Percentiles rank a stretch among this genome's conserved stretches.
Conservation (phyloP, 2,329 filamentous ascomycete genomes). For the Cladosporium sphaerospermum region DNA sequence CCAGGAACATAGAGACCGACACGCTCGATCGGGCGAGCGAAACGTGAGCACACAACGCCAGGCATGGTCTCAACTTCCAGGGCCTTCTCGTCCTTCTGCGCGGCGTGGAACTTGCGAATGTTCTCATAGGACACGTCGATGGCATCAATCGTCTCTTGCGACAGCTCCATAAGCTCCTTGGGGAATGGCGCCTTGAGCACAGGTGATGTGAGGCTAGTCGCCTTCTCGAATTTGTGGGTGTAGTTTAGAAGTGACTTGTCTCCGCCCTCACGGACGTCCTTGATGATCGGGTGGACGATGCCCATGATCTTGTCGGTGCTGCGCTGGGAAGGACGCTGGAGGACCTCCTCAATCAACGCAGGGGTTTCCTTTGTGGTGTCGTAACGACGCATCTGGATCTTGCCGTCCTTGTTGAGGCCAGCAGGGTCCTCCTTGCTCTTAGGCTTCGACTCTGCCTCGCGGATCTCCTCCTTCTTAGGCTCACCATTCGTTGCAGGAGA, state of each 20-base stretch:
- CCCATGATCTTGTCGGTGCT: constrained; percentile 90
- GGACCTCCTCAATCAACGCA: constrained; percentile 62
- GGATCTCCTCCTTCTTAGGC: constrained; percentile 35
- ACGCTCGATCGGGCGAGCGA: constrained; percentile 83
- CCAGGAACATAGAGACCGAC: constrained; percentile 97
- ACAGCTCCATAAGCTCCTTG: constrained; percentile 73
- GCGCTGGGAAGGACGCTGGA: constrained; percentile 87
- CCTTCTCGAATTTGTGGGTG: constrained; percentile 97
- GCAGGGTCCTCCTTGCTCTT: constrained; percentile 48
- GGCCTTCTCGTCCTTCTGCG: constrained; percentile 77
- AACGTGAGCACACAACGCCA: constrained; percentile 88
- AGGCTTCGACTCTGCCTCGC: constrained; percentile 48
- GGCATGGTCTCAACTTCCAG: constrained; percentile 95
- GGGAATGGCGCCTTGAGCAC: constrained; percentile 89
- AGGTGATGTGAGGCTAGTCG: constrained; percentile 80
- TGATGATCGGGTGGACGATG: constrained; percentile 86
- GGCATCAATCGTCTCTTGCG: constrained; percentile 78
- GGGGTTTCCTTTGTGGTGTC: constrained; percentile 59
- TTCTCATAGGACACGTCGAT: constrained; percentile 93
- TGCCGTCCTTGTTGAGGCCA: constrained; percentile 42
- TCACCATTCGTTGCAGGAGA: constrained; percentile 19
- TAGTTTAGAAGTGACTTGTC: constrained; percentile 86
- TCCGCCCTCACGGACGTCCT: constrained; percentile 74
- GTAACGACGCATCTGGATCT: constrained; percentile 78
- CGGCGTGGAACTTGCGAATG: constrained; percentile 87